A percentile compares a stretch with the other conserved stretches of the same genome.
phyloP scores from a whole-genome alignment of 495 filamentous ascomycete genomes.

The Trichoderma reesei region DNA sequence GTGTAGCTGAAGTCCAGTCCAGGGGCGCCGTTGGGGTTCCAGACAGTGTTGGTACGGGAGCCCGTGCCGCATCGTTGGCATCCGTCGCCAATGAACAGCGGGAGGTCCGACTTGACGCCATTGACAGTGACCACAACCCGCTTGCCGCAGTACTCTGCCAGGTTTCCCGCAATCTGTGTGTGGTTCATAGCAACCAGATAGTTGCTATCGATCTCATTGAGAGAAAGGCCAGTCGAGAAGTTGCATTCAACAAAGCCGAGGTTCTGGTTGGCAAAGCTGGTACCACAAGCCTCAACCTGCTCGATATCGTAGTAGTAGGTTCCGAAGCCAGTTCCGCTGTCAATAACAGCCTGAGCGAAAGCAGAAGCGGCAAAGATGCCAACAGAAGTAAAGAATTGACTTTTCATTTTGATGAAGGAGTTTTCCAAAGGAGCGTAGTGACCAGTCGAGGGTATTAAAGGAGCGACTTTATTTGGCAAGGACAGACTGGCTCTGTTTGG shows the following conservation, averaged over 20 bases:
- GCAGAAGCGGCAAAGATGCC: slow-evolving; percentile 5
- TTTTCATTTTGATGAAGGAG: not conserved
- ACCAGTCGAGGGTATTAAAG: not conserved
- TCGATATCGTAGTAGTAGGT: not conserved
- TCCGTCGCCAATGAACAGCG: not conserved
- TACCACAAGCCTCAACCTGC: not conserved
- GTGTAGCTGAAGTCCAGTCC: not conserved
- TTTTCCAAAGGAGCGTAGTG: not conserved
- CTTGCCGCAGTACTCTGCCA: slow-evolving; percentile 1
- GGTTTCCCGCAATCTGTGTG: not conserved
- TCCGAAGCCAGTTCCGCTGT: slow-evolving; percentile 1
- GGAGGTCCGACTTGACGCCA: not conserved
- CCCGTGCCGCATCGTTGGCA: not conserved
- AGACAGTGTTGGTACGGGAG: not conserved
- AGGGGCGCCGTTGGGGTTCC: slow-evolving; percentile 1
- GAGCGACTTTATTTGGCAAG: not conserved
- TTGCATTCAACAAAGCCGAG: not conserved
- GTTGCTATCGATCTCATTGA: not conserved
- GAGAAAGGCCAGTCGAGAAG: not conserved
- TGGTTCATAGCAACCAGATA: not conserved
- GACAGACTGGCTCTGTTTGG: not conserved
- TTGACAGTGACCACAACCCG: not conserved
- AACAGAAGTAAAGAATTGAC: not conserved
- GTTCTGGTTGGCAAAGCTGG: not conserved
- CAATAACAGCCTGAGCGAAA: not conserved